Base-by-base conservation (phyloP, 2,329 filamentous ascomycete genomes). In the Dothidotthia symphoricarpi region DNA sequence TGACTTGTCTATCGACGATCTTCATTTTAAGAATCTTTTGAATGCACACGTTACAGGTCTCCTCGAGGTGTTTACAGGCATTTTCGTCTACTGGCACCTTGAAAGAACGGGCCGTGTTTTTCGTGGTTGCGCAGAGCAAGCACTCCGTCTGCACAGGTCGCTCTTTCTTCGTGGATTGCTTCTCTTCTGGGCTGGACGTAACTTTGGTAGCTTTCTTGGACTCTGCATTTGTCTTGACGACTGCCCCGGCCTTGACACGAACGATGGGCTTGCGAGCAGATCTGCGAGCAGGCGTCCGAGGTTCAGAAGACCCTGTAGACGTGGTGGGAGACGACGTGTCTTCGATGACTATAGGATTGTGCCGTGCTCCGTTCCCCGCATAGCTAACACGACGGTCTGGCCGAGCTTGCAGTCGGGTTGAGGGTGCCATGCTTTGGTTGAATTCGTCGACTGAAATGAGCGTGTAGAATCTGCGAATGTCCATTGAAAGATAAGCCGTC, bases 31-130 rank as follows among this genome's bases (percentile, higher is more conserved):
- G 27, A 40, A 54, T 42, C 15, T 43, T 51, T 15, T 37, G 32
- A 12, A 61, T 35, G 37, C 56, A 61, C 2, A 15, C 3, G n/a
- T 34, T 43, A 34, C 57, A 62, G 13, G 43, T 51, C 16, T 31
- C 27, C 8, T 41, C 16, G 35, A 57, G 53, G 36, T 62, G 57
- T 22, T 39, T 28, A 34, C 57, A 61, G 2, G 34, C 19, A 9
- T 42, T 26, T 4, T 16, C 25, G n/a, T 39, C 24, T 4, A 24
- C 14, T 9, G 41, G 13, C 1, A 26, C 25, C 14, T 38, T 50
- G 47, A 56, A 58, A 8, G 15, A 31, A 9, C 31, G 43, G 3
- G 32, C n/a, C 1, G 40, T 43, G 28, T 3, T 12, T 30, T 52
- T 51, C 3, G 28, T 25, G 3, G 19, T 26, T 6, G 31, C 45